Conservation (phyloP, 441 rosid species). For the Erodium moschatum region DNA sequence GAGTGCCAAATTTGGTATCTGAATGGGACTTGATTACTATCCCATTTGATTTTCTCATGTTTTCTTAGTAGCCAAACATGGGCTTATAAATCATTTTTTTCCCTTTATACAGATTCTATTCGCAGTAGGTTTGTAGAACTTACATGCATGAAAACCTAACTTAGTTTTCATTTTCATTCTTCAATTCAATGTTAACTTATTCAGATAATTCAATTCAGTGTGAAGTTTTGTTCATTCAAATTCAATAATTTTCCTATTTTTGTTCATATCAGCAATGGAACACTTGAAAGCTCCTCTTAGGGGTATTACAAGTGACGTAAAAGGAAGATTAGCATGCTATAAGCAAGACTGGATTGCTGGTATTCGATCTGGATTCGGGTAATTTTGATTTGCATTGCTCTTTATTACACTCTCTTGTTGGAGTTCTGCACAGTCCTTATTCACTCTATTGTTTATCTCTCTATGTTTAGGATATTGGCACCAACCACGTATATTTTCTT, state of each 20-base stretch:
- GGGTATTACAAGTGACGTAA: conserved; percentile 35
- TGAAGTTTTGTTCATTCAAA: background rate
- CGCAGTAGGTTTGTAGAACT: background rate
- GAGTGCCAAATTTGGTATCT: background rate
- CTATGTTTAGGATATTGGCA: conserved; percentile 44
- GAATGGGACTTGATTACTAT: conserved; percentile 3
- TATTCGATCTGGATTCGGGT: conserved; percentile 52
- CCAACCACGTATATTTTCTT: conserved; percentile 75
- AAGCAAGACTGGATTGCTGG: conserved; percentile 66
- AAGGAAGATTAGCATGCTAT: conserved; percentile 47
- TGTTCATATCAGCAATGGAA: conserved; percentile 31
- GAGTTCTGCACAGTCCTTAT: background rate
- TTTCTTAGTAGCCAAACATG: background rate
- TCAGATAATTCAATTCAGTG: background rate
- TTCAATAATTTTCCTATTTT: background rate
- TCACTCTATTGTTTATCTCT: background rate
- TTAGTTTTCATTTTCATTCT: too few species aligned
- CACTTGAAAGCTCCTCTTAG: conserved; percentile 30
- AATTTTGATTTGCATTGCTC: conserved; percentile 2
- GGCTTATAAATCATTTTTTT: background rate
- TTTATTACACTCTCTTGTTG: conserved; percentile 8
- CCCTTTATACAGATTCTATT: background rate
- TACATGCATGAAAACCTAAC: background rate
- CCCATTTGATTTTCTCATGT: background rate
- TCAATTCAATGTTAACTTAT: background rate